Conservation (phyloP, 352 stramenopile species). For the Halophytophthora batemanensis region DNA sequence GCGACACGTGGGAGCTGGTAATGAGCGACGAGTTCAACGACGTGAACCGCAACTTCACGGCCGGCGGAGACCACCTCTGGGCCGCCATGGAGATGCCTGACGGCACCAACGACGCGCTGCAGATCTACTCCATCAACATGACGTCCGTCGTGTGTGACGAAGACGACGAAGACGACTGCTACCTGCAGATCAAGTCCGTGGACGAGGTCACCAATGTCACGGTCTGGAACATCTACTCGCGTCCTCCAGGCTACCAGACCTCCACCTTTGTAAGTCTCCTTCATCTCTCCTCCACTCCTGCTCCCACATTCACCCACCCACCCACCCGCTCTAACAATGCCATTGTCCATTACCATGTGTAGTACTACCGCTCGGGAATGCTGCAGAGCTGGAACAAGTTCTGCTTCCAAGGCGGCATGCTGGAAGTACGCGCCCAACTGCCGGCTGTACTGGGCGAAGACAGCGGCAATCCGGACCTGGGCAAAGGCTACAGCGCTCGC, state of each 20-base stretch:
- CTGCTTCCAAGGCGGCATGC: constrained; percentile 88
- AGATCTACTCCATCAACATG: constrained; percentile 91
- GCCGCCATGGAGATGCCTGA: constrained; percentile 55
- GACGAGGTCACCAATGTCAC: constrained; percentile 42
- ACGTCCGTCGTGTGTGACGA: constrained; percentile 40
- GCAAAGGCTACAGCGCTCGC: constrained; percentile 30
- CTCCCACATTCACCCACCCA: too few relatives aligned
- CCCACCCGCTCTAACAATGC: too few relatives aligned
- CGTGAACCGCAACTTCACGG: constrained; percentile 46
- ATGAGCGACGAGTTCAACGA: constrained; percentile 80
- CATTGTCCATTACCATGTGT: too few relatives aligned
- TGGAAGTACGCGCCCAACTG: constrained; percentile 88
- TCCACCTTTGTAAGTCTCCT: too few relatives aligned
- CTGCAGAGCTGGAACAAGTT: constrained; percentile 93
- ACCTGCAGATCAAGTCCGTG: constrained; percentile 35
- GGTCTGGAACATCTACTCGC: constrained; percentile 41
- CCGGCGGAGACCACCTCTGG: constrained; percentile 71
- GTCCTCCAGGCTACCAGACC: constrained; percentile 34
- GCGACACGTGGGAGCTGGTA: constrained; percentile 53
- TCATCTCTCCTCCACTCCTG: too few relatives aligned
- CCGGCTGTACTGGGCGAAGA: constrained; percentile 62
- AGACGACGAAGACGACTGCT: constrained; percentile 26
- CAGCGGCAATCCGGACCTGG: constrained; percentile 48
- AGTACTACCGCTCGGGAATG: constrained; percentile 76
- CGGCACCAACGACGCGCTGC: constrained; percentile 59